Conservation (phyloP, 495 filamentous ascomycete species). For the Aspergillus leporis region DNA sequence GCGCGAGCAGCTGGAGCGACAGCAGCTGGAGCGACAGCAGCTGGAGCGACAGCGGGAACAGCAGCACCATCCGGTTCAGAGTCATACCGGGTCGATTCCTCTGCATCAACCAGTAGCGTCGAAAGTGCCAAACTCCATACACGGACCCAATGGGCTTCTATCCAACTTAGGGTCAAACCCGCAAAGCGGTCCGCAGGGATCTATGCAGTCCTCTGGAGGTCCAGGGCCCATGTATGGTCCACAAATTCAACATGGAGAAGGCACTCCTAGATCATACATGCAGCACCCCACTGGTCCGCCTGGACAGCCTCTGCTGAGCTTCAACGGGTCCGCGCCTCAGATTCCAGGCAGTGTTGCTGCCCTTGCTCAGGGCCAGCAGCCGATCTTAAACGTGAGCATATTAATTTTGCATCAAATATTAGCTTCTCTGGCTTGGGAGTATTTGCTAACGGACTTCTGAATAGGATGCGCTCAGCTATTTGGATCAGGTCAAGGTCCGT, state of each 20-base stretch:
- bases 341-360: conserved; percentile 60
- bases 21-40: conserved; percentile 54
- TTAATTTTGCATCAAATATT: background rate
- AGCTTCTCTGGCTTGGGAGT: background rate
- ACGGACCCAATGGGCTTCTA: conserved; percentile 83
- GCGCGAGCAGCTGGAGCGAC: conserved; percentile 69
- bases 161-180: conserved; percentile 67
- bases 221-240: conserved; percentile 66
- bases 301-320: conserved; percentile 62
- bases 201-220: conserved; percentile 66
- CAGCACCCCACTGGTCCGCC: conserved; percentile 60
- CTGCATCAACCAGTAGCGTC: conserved; percentile 91
- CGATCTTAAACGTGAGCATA: conserved; percentile 81
- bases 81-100: conserved; percentile 78
- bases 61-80: conserved; percentile 72
- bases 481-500: conserved; percentile 98
- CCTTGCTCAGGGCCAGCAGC: conserved; percentile 82
- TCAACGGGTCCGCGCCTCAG: conserved; percentile 45
- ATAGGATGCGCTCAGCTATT: conserved; percentile 93
- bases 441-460: conserved; percentile 6
- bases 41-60: conserved; percentile 52
- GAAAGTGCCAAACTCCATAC: conserved; percentile 74
- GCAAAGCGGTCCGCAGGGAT: conserved; percentile 48
- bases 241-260: conserved; percentile 61
- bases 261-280: conserved; percentile 60